A percentile compares a stretch with the other conserved stretches of the same genome.
phyloP scores from a whole-genome alignment of 1,284 basidiomycete genomes.

The Moesziomyces antarcticus region DNA sequence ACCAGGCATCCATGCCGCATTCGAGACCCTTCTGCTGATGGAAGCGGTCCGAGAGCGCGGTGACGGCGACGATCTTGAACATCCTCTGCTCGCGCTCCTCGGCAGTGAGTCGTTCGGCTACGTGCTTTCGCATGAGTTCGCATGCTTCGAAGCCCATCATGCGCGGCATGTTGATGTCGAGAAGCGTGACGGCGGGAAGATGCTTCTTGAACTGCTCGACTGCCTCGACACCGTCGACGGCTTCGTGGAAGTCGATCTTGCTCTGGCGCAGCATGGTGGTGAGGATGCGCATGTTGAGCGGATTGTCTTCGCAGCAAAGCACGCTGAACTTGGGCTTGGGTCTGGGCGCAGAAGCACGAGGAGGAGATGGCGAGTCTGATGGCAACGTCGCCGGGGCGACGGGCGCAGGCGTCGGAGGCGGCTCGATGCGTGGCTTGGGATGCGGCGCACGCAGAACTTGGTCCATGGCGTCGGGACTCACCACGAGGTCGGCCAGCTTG shows the following conservation, averaged over 20 bases:
- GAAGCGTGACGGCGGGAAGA: conserved; percentile 44
- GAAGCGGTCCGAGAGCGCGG: conserved; percentile 35
- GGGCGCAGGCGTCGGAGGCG: conserved; percentile 5
- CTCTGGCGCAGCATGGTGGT: conserved; percentile 41
- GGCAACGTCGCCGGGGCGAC: too few relatives aligned
- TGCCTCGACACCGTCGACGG: conserved; percentile 49
- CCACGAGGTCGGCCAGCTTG: conserved; percentile 40
- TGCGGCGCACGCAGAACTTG: conserved; percentile 41
- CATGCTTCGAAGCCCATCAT: conserved; percentile 59
- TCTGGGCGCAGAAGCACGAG: conserved; percentile 1
- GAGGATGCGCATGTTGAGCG: conserved; percentile 55
- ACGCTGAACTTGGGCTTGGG: conserved; percentile 38
- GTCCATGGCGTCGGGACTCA: conserved; percentile 29
- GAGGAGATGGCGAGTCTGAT: background rate
- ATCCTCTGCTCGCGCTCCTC: conserved; percentile 1
- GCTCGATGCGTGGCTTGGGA: conserved; percentile 24
- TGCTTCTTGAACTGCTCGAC: conserved; percentile 49
- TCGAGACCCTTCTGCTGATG: conserved; percentile 42
- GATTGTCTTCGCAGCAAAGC: conserved; percentile 60
- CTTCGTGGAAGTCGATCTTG: conserved; percentile 43
- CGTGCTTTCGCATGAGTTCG: conserved; percentile 38
- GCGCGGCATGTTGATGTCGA: conserved; percentile 60
- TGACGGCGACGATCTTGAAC: conserved; percentile 52
- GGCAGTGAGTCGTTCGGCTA: conserved; percentile 3
- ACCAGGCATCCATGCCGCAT: conserved; percentile 54